These are phyloP conservation scores for Alternaria sp. DNA, from an alignment of 2,329 filamentous ascomycete species.

Conservation along the genomic window DNA sequence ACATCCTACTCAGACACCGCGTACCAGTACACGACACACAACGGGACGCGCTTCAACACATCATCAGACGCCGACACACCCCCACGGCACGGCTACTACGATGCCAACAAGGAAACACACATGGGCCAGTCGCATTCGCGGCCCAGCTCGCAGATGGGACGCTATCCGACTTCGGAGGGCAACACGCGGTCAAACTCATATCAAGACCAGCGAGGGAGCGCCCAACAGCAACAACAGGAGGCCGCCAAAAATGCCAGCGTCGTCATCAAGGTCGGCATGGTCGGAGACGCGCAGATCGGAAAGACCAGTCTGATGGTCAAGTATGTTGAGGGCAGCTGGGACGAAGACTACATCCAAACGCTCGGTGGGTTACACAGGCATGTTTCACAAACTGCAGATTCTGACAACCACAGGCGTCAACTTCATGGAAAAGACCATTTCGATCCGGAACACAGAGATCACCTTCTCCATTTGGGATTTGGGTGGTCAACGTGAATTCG, in stretches of 20 bases:
- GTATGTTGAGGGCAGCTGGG: conserved; percentile 99
- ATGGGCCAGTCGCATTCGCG: conserved; percentile 49
- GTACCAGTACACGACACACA: conserved; percentile 48
- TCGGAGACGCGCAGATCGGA: conserved; percentile 97
- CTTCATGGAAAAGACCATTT: conserved; percentile 99
- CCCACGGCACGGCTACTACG: conserved; percentile 44
- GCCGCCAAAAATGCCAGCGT: conserved; percentile 67
- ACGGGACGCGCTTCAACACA: conserved; percentile 51
- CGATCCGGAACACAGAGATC: conserved; percentile 98
- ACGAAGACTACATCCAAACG: conserved; percentile 99
- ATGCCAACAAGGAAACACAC: conserved; percentile 41
- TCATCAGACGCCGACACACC: conserved; percentile 57
- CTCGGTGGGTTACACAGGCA: conserved; percentile 63
- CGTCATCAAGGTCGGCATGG: conserved; percentile 99
- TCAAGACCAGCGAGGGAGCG: conserved; percentile 56
- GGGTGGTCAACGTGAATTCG: conserved; percentile 96
- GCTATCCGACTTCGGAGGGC: conserved; percentile 55
- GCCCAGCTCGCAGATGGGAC: conserved; percentile 59
- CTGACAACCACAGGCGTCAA: conserved; percentile 74
- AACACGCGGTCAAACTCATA: conserved; percentile 47
- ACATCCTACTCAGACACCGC: conserved; percentile 61
- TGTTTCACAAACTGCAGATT: neutral
- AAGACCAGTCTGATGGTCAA: conserved; percentile 99
- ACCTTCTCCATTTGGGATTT: conserved; percentile 99
- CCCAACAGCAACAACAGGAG: conserved; percentile 38